phyloP scores from a whole-genome alignment of 495 filamentous ascomycete genomes.

The Chaetomidium leptoderma region DNA sequence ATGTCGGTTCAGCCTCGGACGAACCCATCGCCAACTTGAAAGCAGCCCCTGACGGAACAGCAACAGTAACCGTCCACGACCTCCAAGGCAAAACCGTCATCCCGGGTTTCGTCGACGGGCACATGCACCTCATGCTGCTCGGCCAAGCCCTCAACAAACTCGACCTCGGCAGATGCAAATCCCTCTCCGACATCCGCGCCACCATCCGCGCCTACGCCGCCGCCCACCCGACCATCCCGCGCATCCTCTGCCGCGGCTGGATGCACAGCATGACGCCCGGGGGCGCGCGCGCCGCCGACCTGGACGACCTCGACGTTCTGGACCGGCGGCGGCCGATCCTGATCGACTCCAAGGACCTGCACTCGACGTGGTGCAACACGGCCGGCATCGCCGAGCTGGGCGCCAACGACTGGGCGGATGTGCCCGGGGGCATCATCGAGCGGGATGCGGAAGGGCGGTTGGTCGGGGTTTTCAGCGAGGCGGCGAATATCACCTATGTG shows the following conservation, averaged over 20 bases:
- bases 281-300: conserved; percentile 55
- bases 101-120: conserved; percentile 62
- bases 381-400: conserved; percentile 51
- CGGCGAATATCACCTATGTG: conserved; percentile 52
- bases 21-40: conserved; percentile 25
- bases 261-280: conserved; percentile 56
- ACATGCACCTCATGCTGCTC: conserved; percentile 59
- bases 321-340: conserved; percentile 49
- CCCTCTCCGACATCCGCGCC: conserved; percentile 50
- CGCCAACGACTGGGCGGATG: conserved; percentile 45
- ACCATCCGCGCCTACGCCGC: conserved; percentile 49
- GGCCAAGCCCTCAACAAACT: conserved; percentile 57
- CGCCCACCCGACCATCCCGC: conserved; percentile 44
- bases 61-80: conserved; percentile 38
- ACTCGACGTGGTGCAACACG: conserved; percentile 60
- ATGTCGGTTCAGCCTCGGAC: conserved; percentile 43
- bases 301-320: conserved; percentile 60
- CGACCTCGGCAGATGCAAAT: conserved; percentile 50
- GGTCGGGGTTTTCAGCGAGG: conserved; percentile 56
- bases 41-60: conserved; percentile 18
- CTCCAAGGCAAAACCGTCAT: conserved; percentile 48
- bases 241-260: conserved; percentile 57
- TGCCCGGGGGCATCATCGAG: conserved; percentile 54
- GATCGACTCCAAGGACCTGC: conserved; percentile 59
- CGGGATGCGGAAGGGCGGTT: conserved; percentile 49